Conservation (phyloP, 441 rosid species). For the Populus hybrid region DNA sequence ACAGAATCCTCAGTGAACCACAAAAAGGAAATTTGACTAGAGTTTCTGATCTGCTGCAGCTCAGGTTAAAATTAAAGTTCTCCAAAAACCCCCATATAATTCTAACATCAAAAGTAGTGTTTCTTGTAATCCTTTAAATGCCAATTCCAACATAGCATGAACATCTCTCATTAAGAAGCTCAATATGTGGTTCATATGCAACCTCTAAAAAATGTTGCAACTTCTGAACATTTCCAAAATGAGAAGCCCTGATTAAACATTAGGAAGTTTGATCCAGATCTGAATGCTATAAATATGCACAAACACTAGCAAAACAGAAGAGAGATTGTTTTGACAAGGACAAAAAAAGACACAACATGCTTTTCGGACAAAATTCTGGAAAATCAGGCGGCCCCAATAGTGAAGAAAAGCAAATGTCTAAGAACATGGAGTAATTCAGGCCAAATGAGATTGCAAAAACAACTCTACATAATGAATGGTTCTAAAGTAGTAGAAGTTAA, state of each 20-base stretch:
- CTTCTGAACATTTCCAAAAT: background rate
- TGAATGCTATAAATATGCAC: background rate
- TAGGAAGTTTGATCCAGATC: background rate
- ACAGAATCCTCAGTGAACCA: background rate
- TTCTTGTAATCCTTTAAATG: background rate
- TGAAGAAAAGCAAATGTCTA: background rate
- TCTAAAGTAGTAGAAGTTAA: background rate
- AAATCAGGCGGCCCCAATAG: background rate
- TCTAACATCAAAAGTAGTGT: background rate
- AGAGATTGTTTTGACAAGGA: background rate
- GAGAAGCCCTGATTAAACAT: background rate
- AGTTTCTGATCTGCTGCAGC: background rate
- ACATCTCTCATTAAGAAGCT: background rate
- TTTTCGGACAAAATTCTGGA: background rate
- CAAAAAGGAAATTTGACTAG: background rate
- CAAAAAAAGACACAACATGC: background rate
- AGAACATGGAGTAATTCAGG: background rate
- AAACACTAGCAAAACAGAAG: background rate
- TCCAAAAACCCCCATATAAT: background rate
- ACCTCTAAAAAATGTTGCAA: background rate
- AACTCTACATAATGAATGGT: background rate
- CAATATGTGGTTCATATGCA: background rate
- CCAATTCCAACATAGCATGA: background rate
- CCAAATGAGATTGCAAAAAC: too few relatives aligned
- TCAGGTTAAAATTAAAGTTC: background rate